A percentile compares a stretch with the other conserved stretches of the same genome.
Conservation (phyloP, 768 basidiomycete genomes). For the Lepiota subincarnata region DNA sequence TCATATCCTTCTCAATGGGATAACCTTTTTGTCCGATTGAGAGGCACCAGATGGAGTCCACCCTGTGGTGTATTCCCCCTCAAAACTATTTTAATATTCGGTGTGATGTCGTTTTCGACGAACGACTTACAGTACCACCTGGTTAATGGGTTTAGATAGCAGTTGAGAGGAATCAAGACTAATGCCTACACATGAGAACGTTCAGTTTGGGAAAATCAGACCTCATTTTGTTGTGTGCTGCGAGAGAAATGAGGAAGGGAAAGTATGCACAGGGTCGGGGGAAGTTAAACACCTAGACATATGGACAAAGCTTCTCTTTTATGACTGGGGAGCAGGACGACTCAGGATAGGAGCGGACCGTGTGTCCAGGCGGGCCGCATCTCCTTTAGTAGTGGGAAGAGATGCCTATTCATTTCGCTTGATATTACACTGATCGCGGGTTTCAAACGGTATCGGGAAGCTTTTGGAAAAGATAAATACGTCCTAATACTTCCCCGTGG, state of each 20-base stretch:
- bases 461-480: too few relatives aligned
- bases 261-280: background rate
- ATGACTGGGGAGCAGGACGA: background rate
- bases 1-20: conserved; percentile 8
- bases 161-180: background rate
- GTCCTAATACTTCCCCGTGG: too few relatives aligned
- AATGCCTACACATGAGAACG: conserved; percentile 71
- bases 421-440: background rate
- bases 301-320: conserved; percentile 1
- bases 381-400: too few relatives aligned
- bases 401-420: background rate
- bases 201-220: conserved; percentile 50
- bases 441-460: too few relatives aligned
- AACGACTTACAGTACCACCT: conserved; percentile 36
- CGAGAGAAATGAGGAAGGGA: conserved; percentile 4
- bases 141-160: conserved; percentile 7
- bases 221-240: conserved; percentile 31
- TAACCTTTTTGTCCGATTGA: conserved; percentile 90
- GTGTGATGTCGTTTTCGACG: background rate
- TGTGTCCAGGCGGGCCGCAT: conserved; percentile 1
- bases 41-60: conserved; percentile 92
- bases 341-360: conserved; percentile 10
- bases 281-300: background rate
- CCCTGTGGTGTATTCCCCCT: conserved; percentile 93
- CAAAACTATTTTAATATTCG: conserved; percentile 9